Conservation (phyloP, 306 rosid genomes). For the Potentilla sterilis region DNA sequence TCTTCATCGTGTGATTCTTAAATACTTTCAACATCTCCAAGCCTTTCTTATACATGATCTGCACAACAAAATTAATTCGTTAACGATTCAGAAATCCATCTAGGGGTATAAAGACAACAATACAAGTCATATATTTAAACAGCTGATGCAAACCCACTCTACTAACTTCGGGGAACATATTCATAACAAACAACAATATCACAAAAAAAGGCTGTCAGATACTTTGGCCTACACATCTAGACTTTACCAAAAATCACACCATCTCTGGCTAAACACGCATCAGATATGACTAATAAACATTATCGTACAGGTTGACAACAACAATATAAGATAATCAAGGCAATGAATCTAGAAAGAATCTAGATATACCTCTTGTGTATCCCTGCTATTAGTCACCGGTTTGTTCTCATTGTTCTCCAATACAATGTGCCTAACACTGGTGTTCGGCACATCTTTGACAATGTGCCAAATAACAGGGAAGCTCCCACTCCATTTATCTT, state of each 20-base stretch:
- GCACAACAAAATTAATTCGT: conserved; percentile 34
- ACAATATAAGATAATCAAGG: background rate
- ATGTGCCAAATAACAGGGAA: conserved; percentile 94
- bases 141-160: background rate
- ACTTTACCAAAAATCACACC: background rate
- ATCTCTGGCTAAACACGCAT: background rate
- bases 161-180: background rate
- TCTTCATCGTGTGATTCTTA: conserved; percentile 69
- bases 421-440: conserved; percentile 77
- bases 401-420: conserved; percentile 90
- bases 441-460: conserved; percentile 77
- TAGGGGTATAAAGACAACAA: background rate
- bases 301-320: background rate
- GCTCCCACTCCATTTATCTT: conserved; percentile 97
- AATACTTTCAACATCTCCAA: conserved; percentile 80
- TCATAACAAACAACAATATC: background rate
- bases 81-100: background rate
- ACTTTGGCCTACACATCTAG: background rate
- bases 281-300: background rate
- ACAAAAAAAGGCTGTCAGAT: background rate
- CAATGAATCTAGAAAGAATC: conserved; percentile 13
- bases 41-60: conserved; percentile 71
- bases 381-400: conserved; percentile 98
- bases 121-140: background rate
- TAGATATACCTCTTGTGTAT: conserved; percentile 77